phyloP scores from a whole-genome alignment of 352 stramenopile species.

The Aphanomyces cochlioides region DNA sequence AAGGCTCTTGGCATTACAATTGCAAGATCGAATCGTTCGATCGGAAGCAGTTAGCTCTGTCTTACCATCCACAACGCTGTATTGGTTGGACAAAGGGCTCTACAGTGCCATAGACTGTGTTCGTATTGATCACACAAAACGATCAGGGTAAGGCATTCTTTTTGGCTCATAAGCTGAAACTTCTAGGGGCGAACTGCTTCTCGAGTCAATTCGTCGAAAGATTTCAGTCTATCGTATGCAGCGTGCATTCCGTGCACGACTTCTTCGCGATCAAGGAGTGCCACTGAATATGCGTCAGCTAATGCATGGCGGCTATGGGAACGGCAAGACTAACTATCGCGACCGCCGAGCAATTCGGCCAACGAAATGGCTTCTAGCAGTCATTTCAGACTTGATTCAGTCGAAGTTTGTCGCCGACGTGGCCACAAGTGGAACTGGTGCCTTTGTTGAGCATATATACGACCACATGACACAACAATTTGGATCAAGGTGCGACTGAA shows the following conservation, averaged over 20 bases:
- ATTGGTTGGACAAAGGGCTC: slow-evolving; percentile 63
- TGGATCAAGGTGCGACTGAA: slow-evolving; percentile 40
- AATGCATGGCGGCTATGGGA: slow-evolving; percentile 63
- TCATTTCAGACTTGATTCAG: slow-evolving; percentile 58
- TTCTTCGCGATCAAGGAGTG: slow-evolving; percentile 57
- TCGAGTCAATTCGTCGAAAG: slow-evolving; percentile 70
- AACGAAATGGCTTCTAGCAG: slow-evolving; percentile 51
- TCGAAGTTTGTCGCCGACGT: slow-evolving; percentile 27
- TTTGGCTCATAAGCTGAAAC: background rate
- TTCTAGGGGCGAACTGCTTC: slow-evolving; percentile 50
- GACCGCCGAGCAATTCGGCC: slow-evolving; percentile 43
- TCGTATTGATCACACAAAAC: slow-evolving; percentile 56
- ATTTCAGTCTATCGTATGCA: slow-evolving; percentile 68
- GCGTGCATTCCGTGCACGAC: slow-evolving; percentile 56
- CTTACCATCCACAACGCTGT: slow-evolving; percentile 55
- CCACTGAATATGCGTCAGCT: slow-evolving; percentile 71
- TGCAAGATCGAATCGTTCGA: slow-evolving; percentile 13
- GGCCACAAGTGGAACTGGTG: slow-evolving; percentile 35
- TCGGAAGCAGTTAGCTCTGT: slow-evolving; percentile 49
- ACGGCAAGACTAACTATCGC: slow-evolving; percentile 33
- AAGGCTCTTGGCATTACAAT: slow-evolving; percentile 8
- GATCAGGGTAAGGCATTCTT: background rate
- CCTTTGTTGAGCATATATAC: slow-evolving; percentile 70
- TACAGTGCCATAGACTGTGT: slow-evolving; percentile 57
- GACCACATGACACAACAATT: slow-evolving; percentile 69